Percentiles rank a stretch among this genome's conserved stretches.
Evolutionary conservation across 2,329 filamentous ascomycete species (phyloP).

Genomic region (Cladophialophora psammophila): DNA sequence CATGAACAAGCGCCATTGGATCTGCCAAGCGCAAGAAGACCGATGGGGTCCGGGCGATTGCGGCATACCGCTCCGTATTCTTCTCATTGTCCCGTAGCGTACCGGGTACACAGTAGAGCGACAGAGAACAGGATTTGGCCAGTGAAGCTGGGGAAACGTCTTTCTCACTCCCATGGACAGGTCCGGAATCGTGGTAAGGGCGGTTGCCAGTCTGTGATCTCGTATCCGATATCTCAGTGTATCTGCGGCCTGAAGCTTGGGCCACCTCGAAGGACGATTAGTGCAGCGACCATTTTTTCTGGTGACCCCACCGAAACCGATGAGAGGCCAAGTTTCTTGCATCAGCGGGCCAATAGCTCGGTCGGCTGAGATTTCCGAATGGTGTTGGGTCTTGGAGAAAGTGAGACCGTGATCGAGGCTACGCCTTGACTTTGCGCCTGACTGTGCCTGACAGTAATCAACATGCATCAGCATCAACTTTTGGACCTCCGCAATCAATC

Average conservation of each 20-base stretch:
- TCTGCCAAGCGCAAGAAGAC: conserved; percentile 21
- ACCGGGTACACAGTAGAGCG: not conserved
- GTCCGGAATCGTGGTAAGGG: not conserved
- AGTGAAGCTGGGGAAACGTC: not conserved
- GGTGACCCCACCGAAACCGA: conserved; percentile 3
- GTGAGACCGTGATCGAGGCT: conserved; percentile 33
- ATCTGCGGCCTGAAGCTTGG: conserved; percentile 8
- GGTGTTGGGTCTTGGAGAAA: conserved; percentile 20
- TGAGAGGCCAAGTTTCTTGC: conserved; percentile 26
- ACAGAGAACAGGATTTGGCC: not conserved
- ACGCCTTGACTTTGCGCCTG: conserved; percentile 23
- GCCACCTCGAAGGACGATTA: conserved; percentile 7
- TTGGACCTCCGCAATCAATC: conserved; percentile 1
- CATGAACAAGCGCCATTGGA: conserved; percentile 14
- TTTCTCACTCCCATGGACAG: not conserved
- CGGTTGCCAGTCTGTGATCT: not conserved
- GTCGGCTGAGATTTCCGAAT: conserved; percentile 33
- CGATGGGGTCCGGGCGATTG: conserved; percentile 16
- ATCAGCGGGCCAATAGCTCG: conserved; percentile 21
- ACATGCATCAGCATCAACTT: conserved; percentile 4
- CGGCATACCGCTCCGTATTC: not conserved
- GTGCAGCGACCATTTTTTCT: not conserved
- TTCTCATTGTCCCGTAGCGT: not conserved
- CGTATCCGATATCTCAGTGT: conserved; percentile 9
- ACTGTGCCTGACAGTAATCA: conserved; percentile 7